phyloP scores from a whole-genome alignment of 352 stramenopile genomes.

The Phytophthora europaea region DNA sequence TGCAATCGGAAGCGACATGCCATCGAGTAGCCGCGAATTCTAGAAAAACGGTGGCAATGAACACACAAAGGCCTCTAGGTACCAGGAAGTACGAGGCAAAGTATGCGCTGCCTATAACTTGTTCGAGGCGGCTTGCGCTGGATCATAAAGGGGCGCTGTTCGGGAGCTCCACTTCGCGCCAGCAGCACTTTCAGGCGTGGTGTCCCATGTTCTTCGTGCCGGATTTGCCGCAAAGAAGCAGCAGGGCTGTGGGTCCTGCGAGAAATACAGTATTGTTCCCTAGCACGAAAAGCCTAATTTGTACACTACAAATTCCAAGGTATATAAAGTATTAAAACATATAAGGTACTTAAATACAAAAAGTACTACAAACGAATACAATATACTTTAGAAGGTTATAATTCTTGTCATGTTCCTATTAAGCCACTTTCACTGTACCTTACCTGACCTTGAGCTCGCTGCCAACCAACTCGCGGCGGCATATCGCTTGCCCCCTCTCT shows the following conservation, averaged over 20 bases:
- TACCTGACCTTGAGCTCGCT: neutral
- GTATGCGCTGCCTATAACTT: neutral
- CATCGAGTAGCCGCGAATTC: neutral
- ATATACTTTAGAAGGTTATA: neutral
- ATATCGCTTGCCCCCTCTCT: neutral
- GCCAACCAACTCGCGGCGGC: neutral
- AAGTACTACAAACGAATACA: neutral
- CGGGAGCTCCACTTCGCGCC: neutral
- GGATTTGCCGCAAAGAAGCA: slow-evolving; percentile 14
- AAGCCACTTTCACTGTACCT: neutral
- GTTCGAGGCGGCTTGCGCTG: neutral
- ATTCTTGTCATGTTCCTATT: neutral
- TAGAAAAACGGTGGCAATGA: neutral
- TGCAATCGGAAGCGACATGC: neutral
- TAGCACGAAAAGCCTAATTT: neutral
- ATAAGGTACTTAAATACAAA: no score
- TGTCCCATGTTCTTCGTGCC: slow-evolving; percentile 7
- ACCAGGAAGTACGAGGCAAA: neutral
- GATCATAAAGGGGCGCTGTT: slow-evolving; percentile 8
- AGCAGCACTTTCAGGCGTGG: neutral
- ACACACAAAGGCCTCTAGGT: neutral
- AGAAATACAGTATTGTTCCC: neutral
- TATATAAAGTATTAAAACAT: no score
- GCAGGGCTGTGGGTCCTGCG: neutral
- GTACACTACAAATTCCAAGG: neutral